Base-by-base conservation (phyloP, 495 filamentous ascomycete species). In the Penicillium crystallinum region DNA sequence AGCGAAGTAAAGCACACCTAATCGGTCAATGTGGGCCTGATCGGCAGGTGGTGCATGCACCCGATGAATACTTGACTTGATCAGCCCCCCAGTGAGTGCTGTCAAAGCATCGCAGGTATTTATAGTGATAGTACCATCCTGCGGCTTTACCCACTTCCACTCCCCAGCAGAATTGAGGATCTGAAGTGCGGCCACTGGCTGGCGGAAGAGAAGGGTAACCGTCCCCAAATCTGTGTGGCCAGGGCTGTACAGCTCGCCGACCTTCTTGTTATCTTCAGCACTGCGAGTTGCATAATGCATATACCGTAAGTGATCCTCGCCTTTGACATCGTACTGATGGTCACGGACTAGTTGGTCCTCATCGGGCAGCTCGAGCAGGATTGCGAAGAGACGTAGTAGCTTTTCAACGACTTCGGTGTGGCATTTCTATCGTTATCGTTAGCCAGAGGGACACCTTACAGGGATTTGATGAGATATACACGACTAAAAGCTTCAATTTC, bases 61-160 rank as follows among this genome's bases (percentile, higher is more conserved):
- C 19, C 78, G 72, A 46, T 81, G 77, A 33, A 80, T 61, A 46
- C 74, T 79, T 0, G 67, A 72, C 62, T 80, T 80, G 51, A 79
- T 68, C 19, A 77, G 64, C 0, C 77, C 76, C 34, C 72, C 60
- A 7, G 76, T 77, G 31, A 80, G 64, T 29, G 68, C 67, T 6
- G 72, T 74, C 49, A 80, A 57, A 2, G 76, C 69, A 62, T 80
- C 77, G 40, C 69, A 74, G 0, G 70, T 76, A 61, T 81, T 80
- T 50, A 78, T 72, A 3, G 76, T 78, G 50, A 81, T 79, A 0
- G 70, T 77, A 1, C 74, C 77, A 19, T 77, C 68, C 27, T 76
- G 68, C 4, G 77, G 58, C 19, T 62, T 64, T 36, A 66, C 72
- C 73, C 55, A 78, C 53, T 72, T 73, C 67, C 70, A 72, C 18